Evolutionary conservation across 371 early-diverging fungal species (phyloP), one percentile per base, ranked within the genome.

Genomic region (Zopfochytrium polystomum): DNA sequence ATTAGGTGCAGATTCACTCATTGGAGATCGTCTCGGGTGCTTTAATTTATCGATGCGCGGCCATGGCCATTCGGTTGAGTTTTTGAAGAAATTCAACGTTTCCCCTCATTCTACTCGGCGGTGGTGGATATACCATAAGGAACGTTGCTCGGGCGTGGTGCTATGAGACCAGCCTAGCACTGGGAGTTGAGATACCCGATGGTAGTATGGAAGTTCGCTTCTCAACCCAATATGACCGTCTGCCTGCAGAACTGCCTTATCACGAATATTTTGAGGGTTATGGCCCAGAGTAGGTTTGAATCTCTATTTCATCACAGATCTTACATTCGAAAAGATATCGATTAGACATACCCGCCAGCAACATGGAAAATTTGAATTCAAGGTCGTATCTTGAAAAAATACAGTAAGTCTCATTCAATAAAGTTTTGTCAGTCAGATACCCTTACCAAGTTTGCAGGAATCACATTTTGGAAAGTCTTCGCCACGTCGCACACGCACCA

Each of bases 291-390:
- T n/a, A n/a, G n/a, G n/a, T n/a, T n/a, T n/a, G n/a, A n/a, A n/a
- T n/a, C n/a, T n/a, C n/a, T n/a, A n/a, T n/a, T n/a, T n/a, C n/a
- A n/a, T n/a, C n/a, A n/a, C n/a, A n/a, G n/a, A n/a, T n/a, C n/a
- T n/a, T n/a, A n/a, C n/a, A n/a, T n/a, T n/a, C n/a, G n/a, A n/a
- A n/a, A n/a, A 94, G 95, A 55, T 96, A 90, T 71, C 84, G 85
- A 52, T 76, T 98, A 13, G 92, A 93, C 49, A 95, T 99, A 7
- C 92, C 91, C 1, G 78, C 93, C 2, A 93, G 87, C 67, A 95
- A 96, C 58, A 99, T 98, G 97, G 92, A 92, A 32, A 95, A 98
- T 75, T 79, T 89, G 66, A 95, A 98, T 74, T 86, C 92, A 1
- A 80, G 83, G 9, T 88, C 94, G 63, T 97, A 96, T 66, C 72